Conservation (phyloP, 2,329 filamentous ascomycete genomes). For the Aspergillus jensenii region DNA sequence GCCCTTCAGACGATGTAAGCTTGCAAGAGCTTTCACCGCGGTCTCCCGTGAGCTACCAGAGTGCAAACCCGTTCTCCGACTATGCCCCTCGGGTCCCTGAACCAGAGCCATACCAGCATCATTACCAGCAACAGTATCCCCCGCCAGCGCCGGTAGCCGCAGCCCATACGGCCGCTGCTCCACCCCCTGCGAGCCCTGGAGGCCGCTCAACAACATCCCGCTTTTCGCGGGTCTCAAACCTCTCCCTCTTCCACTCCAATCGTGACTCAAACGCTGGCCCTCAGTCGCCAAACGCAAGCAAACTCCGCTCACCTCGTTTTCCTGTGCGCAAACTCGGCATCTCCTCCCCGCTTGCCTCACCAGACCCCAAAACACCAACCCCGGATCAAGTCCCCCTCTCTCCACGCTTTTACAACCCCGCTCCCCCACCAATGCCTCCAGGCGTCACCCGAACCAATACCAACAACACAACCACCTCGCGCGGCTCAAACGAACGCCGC, state of each 20-base stretch:
- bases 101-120: not conserved
- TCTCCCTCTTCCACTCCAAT: conserved; percentile 44
- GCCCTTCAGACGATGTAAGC: conserved; percentile 16
- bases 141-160: not conserved
- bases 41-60: conserved; percentile 23
- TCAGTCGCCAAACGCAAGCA: conserved; percentile 41
- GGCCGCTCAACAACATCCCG: conserved; percentile 33
- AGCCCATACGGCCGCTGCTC: not conserved
- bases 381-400: conserved; percentile 57
- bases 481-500: not conserved
- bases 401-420: conserved; percentile 56
- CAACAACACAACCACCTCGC: conserved; percentile 29
- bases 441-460: conserved; percentile 52
- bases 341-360: conserved; percentile 53
- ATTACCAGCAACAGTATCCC: not conserved
- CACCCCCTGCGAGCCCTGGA: conserved; percentile 27
- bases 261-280: conserved; percentile 18
- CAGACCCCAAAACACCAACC: conserved; percentile 41
- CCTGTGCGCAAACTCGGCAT: conserved; percentile 58
- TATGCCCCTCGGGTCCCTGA: conserved; percentile 11
- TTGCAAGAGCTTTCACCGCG: conserved; percentile 12
- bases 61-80: conserved; percentile 20
- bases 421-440: conserved; percentile 58
- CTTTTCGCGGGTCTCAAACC: conserved; percentile 39
- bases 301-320: conserved; percentile 44